These are phyloP conservation scores for Gossypium thurberi DNA, from an alignment of 345 rosid species.

Conservation along the genomic window DNA sequence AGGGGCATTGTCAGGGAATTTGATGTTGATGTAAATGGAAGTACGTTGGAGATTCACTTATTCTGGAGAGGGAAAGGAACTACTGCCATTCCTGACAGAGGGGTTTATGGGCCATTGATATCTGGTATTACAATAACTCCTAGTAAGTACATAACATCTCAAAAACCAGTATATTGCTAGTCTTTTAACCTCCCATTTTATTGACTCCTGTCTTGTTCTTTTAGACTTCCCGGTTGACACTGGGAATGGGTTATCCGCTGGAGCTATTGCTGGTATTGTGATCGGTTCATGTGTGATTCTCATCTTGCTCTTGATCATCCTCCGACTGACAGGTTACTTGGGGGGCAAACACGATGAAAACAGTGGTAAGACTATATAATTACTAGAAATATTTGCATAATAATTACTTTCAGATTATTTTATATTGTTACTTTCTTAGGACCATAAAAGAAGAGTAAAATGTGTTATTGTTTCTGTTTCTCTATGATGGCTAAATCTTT, in stretches of 20 bases:
- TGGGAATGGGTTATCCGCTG: slow-evolving; percentile 43
- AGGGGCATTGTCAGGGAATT: slow-evolving; percentile 21
- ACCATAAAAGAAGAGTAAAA: neutral
- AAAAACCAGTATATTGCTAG: neutral
- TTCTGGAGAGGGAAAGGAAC: slow-evolving; percentile 88
- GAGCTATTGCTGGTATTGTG: slow-evolving; percentile 65
- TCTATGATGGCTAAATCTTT: neutral
- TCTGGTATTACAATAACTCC: slow-evolving; percentile 71
- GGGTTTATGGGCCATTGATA: slow-evolving; percentile 83
- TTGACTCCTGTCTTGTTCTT: neutral
- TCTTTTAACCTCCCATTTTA: neutral
- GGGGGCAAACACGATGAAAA: slow-evolving; percentile 50
- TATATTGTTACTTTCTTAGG: neutral
- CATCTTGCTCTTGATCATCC: slow-evolving; percentile 33
- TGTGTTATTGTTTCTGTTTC: neutral
- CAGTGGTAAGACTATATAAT: slow-evolving; percentile 33
- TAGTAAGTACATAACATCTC: slow-evolving; percentile 36
- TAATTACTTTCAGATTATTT: neutral
- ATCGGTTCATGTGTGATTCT: slow-evolving; percentile 37
- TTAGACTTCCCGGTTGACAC: slow-evolving; percentile 62
- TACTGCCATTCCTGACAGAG: slow-evolving; percentile 50
- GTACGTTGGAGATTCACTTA: slow-evolving; percentile 70
- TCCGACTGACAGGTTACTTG: slow-evolving; percentile 45
- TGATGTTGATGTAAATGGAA: slow-evolving; percentile 38
- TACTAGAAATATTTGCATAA: neutral